A percentile compares a stretch with the other conserved stretches of the same genome.
These are phyloP conservation scores for Xylaria longipes DNA, from an alignment of 495 filamentous ascomycete species.

Conservation along the genomic window DNA sequence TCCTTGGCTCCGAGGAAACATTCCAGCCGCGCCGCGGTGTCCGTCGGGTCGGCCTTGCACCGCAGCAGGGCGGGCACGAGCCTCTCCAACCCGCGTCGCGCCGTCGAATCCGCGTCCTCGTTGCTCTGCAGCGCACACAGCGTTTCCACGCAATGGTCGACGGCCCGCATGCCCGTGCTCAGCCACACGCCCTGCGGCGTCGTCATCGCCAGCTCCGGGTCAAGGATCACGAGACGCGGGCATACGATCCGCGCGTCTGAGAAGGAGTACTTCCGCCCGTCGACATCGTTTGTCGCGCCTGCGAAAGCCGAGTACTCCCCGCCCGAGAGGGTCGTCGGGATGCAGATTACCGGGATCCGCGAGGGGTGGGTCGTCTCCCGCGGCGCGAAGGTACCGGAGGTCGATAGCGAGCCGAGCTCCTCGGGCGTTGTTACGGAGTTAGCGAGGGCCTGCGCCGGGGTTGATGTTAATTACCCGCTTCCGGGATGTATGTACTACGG, in stretches of 20 bases:
- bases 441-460: conserved; percentile 43
- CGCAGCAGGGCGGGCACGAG: conserved; percentile 60
- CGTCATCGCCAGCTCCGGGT: conserved; percentile 57
- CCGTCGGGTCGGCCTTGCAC: conserved; percentile 50
- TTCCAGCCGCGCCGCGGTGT: conserved; percentile 53
- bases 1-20: conserved; percentile 63
- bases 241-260: conserved; percentile 44
- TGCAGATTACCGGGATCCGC: conserved; percentile 59
- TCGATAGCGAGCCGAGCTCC: conserved; percentile 50
- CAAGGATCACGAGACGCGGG: conserved; percentile 62
- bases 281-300: not conserved
- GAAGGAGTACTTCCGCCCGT: conserved; percentile 61
- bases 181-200: conserved; percentile 64
- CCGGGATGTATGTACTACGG: not conserved
- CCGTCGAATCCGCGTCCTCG: conserved; percentile 49
- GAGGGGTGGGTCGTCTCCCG: conserved; percentile 44
- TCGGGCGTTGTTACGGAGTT: conserved; percentile 47
- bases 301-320: not conserved
- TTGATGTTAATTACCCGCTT: not conserved
- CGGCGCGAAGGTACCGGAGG: conserved; percentile 43
- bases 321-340: conserved; percentile 62
- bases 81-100: conserved; percentile 50
- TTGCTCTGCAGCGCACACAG: conserved; percentile 55
- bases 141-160: conserved; percentile 68
- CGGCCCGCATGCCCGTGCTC: conserved; percentile 61